Percentiles rank a stretch among this genome's conserved stretches.
These are phyloP conservation scores for Corymbia citriodora DNA, from an alignment of 441 rosid species.

Conservation along the genomic window DNA sequence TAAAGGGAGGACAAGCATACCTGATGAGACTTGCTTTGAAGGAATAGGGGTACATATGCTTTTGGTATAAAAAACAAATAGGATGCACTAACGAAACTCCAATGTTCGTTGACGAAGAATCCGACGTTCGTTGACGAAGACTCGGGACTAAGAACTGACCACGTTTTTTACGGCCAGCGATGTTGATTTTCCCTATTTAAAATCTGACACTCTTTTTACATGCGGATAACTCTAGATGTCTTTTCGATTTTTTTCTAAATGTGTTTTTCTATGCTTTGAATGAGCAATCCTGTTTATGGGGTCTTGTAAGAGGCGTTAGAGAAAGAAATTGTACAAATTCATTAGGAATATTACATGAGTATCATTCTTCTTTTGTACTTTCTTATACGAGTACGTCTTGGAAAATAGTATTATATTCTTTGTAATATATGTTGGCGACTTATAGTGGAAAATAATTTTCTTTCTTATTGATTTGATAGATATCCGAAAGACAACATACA, in stretches of 20 bases:
- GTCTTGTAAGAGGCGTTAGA: background rate
- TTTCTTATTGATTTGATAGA: too few species aligned
- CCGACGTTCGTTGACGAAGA: background rate
- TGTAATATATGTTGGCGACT: too few species aligned
- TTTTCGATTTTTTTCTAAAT: background rate
- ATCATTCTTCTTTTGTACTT: too few species aligned
- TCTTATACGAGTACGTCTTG: too few species aligned
- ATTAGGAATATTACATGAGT: too few species aligned
- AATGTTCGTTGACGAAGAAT: too few species aligned
- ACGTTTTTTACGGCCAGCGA: background rate
- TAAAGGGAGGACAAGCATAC: background rate
- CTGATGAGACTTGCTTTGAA: background rate
- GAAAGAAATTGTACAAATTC: background rate
- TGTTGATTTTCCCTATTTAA: background rate
- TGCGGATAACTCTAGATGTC: background rate
- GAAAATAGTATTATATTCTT: too few species aligned
- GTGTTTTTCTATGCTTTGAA: background rate
- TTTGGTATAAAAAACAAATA: too few species aligned
- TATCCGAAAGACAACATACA: too few species aligned
- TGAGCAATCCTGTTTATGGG: background rate
- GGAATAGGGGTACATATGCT: background rate
- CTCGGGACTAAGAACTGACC: background rate
- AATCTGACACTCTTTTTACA: background rate
- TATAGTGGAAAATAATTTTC: too few species aligned
- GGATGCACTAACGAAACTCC: background rate